Percentiles rank a stretch among this genome's conserved stretches.
Evolutionary conservation across 805 yeast genomes (phyloP).

Genomic region (Kodamaea fukazawae): DNA sequence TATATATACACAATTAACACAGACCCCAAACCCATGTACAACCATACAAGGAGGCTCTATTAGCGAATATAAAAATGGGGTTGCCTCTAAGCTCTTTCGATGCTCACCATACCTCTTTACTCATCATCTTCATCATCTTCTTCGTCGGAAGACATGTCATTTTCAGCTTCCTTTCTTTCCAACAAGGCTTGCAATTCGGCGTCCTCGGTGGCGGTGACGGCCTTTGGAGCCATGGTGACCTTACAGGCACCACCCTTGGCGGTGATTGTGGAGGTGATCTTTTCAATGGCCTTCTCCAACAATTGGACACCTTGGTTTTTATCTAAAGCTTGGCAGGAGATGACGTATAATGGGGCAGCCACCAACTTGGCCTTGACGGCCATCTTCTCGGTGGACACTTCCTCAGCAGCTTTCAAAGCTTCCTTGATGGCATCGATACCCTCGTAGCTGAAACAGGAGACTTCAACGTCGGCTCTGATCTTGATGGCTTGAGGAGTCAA

Average conservation of each 20-base stretch:
- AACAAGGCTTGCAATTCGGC: constrained; percentile 94
- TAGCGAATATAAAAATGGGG: too few species aligned
- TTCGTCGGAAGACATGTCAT: constrained; percentile 79
- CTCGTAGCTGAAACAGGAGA: constrained; percentile 94
- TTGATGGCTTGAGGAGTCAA: constrained; percentile 97
- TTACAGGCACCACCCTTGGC: constrained; percentile 82
- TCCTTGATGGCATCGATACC: constrained; percentile 96
- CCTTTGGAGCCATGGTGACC: constrained; percentile 97
- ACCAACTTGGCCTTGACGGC: constrained; percentile 92
- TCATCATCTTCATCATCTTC: constrained; percentile 45
- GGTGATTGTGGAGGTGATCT: constrained; percentile 66
- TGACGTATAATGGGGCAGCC: constrained; percentile 95
- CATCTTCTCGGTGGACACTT: constrained; percentile 74
- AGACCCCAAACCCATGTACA: too few species aligned
- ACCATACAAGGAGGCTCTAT: too few species aligned
- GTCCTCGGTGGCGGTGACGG: constrained; percentile 97
- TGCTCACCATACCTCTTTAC: not conserved
- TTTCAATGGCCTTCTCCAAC: constrained; percentile 75
- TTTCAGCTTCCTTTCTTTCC: constrained; percentile 90
- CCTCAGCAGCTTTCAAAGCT: constrained; percentile 86
- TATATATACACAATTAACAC: too few species aligned
- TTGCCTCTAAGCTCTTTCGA: too few species aligned
- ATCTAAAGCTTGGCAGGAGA: constrained; percentile 90
- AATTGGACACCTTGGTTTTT: constrained; percentile 83
- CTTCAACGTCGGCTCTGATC: constrained; percentile 98